Percentiles rank a stretch among this genome's conserved stretches.
Evolutionary conservation across 768 basidiomycete species (phyloP).

Genomic region (Filobasidium floriforme): DNA sequence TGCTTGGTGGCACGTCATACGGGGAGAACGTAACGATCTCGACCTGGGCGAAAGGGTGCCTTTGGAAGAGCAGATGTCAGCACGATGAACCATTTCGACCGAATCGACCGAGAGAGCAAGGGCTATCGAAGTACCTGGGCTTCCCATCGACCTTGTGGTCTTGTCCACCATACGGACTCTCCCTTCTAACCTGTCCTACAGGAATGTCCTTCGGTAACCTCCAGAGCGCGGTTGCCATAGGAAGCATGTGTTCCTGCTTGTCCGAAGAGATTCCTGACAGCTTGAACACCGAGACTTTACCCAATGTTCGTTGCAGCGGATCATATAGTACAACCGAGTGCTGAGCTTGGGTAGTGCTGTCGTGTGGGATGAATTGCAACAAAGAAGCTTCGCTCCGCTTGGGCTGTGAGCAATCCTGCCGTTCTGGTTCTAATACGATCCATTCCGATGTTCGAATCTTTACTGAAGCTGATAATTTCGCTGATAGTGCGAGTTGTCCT

Average conservation of each 20-base stretch:
- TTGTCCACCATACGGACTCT: background rate
- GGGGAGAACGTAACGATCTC: background rate
- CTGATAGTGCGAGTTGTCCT: background rate
- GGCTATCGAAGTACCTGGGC: background rate
- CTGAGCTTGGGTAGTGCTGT: background rate
- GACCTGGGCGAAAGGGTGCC: background rate
- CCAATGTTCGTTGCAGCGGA: background rate
- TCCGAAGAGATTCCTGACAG: background rate
- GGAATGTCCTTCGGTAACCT: background rate
- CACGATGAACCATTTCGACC: background rate
- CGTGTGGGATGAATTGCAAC: background rate
- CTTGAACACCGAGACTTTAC: background rate
- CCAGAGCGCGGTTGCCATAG: background rate
- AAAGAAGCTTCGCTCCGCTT: background rate
- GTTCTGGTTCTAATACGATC: background rate
- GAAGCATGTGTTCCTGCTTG: background rate
- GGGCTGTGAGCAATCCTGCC: background rate
- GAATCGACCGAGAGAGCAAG: too few species aligned
- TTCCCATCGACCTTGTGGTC: background rate
- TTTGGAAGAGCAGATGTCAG: background rate
- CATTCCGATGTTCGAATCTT: constrained; percentile 2
- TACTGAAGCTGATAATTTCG: background rate
- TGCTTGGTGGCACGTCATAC: background rate
- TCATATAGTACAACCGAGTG: background rate
- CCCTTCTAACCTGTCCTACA: background rate